phyloP scores from a whole-genome alignment of 2,329 filamentous ascomycete genomes.

The Alternaria arborescens region DNA sequence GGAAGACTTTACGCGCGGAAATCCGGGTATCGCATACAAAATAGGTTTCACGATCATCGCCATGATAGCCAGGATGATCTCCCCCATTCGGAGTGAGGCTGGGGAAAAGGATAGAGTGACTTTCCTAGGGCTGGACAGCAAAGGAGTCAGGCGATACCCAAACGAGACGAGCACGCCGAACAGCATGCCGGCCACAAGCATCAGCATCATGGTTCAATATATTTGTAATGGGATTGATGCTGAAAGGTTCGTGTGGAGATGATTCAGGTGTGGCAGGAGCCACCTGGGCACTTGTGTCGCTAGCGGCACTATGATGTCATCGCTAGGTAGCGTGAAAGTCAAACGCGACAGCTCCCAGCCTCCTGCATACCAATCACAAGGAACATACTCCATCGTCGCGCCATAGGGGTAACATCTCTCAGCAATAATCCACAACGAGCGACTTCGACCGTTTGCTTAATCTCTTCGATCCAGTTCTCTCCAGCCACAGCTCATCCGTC shows the following conservation, averaged over 20 bases:
- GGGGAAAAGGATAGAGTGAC: constrained; percentile 13
- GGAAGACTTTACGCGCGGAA: not conserved
- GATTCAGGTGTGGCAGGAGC: not conserved
- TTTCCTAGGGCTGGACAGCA: constrained; percentile 4
- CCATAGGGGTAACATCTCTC: not conserved
- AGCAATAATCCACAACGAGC: not conserved
- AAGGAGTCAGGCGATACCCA: constrained; percentile 11
- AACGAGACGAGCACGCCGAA: constrained; percentile 9
- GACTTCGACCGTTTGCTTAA: not conserved
- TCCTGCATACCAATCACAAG: not conserved
- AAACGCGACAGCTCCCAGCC: not conserved
- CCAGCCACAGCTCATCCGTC: constrained; percentile 12
- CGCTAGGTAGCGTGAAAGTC: not conserved
- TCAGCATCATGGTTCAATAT: not conserved
- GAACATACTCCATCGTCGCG: not conserved
- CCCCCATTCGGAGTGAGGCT: constrained; percentile 10
- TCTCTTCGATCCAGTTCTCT: not conserved
- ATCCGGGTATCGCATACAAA: not conserved
- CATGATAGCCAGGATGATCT: constrained; percentile 12
- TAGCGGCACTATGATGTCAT: constrained; percentile 2
- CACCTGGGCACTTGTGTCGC: not conserved
- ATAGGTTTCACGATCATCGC: constrained; percentile 7
- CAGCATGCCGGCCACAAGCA: not conserved
- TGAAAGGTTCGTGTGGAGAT: not conserved
- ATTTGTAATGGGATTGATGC: not conserved